These are phyloP conservation scores for Cucurbita argyrosperma DNA, from an alignment of 306 rosid genomes.

Conservation along the genomic window DNA sequence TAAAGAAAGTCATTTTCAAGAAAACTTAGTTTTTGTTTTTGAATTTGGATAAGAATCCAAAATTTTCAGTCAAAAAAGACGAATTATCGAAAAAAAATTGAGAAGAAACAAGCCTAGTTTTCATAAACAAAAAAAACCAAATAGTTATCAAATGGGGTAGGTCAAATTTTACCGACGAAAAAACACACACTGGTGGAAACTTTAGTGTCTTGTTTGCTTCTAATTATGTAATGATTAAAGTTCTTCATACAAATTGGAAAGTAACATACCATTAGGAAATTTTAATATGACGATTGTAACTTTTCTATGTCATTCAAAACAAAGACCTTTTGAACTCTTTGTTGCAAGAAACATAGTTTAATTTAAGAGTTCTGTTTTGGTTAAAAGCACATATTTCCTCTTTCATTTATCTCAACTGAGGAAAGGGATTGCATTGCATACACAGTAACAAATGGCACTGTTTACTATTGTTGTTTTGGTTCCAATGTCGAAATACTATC, in stretches of 20 bases:
- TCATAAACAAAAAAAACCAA: too few species aligned
- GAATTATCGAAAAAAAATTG: too few species aligned
- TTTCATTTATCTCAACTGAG: background rate
- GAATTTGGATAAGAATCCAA: too few species aligned
- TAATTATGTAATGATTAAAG: background rate
- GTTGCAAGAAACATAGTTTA: background rate
- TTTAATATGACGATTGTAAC: background rate
- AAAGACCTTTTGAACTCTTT: background rate
- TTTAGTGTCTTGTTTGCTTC: background rate
- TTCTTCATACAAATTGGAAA: background rate
- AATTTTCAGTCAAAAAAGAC: too few species aligned
- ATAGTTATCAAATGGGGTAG: background rate
- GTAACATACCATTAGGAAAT: background rate
- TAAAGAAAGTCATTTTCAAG: too few species aligned
- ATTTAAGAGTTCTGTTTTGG: background rate
- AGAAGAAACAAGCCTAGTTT: too few species aligned
- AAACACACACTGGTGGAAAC: background rate
- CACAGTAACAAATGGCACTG: background rate
- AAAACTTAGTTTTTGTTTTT: too few species aligned
- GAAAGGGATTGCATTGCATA: background rate
- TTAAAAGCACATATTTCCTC: background rate
- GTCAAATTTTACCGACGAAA: background rate
- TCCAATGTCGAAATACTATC: slow-evolving; percentile 8
- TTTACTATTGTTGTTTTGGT: background rate
- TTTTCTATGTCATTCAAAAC: background rate